Evolutionary conservation across 345 rosid genomes (phyloP), one percentile per base, ranked within the genome.

Genomic region (Brassica rapa): DNA sequence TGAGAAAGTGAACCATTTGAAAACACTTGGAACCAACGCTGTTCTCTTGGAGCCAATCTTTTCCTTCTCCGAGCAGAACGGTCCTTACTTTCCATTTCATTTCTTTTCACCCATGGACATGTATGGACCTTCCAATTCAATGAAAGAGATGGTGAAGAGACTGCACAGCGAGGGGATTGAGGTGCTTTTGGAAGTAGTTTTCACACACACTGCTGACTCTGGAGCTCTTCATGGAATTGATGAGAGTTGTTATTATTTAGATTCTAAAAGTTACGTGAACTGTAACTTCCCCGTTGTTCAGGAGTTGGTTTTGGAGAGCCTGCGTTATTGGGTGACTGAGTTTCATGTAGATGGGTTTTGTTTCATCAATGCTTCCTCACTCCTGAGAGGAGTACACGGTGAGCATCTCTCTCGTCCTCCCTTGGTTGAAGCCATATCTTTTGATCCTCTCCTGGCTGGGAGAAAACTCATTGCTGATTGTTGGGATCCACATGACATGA

Each of bases 121-220:
- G 4, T 85, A 82, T 56, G 95, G 74, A 65, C 83, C 89, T n/a
- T 83, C 86, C 77, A 86, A 81, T 55, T 87, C 97, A 3, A 84
- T 89, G 90, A 95, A 90, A 84, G 93, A 88, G 81, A 93, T 93
- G 93, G 99, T 92, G 77, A 93, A 87, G 90, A 85, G 81, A 59
- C 62, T 95, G 75, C 99, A 95, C 76, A 83, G 90, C 49, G 79
- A 83, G 72, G 93, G 96, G 35, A 82, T 93, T 32, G 99, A 93
- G 83, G 92, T 93, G 59, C 83, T 93, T 30, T 82, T 92, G 78
- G 98, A 93, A 85, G 99, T 93, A 66, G 93, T 88, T 67, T 93
- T 86, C 81, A 90, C 94, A 46, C 89, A 90, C 75, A 91, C 93
- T 46, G 89, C 90, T 57, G 89, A 88, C 25, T 75, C 66, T 62